phyloP scores from a whole-genome alignment of 208 protist species.

The Wallacemonas rigidus region DNA sequence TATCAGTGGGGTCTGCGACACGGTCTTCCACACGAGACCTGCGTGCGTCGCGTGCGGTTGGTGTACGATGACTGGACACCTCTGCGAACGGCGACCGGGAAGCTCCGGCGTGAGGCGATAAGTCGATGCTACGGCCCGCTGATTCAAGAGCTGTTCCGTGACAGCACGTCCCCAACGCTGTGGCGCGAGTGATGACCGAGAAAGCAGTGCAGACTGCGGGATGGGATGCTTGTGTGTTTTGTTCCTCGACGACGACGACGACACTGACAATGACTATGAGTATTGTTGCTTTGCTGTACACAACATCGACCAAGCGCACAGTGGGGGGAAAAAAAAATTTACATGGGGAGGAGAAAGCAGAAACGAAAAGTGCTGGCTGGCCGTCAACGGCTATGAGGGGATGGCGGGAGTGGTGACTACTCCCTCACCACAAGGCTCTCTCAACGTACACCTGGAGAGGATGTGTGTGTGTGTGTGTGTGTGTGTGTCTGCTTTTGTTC shows the following conservation, averaged over 20 bases:
- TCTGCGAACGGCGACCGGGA: slow-evolving; percentile 61
- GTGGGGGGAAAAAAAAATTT: not conserved
- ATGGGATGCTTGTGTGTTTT: no score
- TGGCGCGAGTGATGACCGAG: no score
- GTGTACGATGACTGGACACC: slow-evolving; percentile 70
- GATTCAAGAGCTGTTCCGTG: slow-evolving; percentile 64
- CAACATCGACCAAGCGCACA: not conserved
- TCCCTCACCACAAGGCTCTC: no score
- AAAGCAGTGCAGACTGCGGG: no score
- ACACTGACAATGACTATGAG: not conserved
- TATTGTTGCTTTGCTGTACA: not conserved
- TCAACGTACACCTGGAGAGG: no score
- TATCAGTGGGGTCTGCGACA: slow-evolving; percentile 19
- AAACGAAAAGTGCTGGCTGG: no score
- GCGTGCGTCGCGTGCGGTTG: slow-evolving; percentile 56
- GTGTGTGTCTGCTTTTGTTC: no score
- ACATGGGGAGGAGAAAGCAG: not conserved
- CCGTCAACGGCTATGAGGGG: no score
- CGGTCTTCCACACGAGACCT: slow-evolving; percentile 23
- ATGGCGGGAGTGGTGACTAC: no score
- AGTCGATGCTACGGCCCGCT: slow-evolving; percentile 42
- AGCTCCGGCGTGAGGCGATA: slow-evolving; percentile 52
- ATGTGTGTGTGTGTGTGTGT: no score
- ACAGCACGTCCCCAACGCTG: not conserved
- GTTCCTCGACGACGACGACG: not conserved